A percentile compares a stretch with the other conserved stretches of the same genome.
Conservation (phyloP, 805 yeast genomes). For the Lachancea thermotolerans region DNA sequence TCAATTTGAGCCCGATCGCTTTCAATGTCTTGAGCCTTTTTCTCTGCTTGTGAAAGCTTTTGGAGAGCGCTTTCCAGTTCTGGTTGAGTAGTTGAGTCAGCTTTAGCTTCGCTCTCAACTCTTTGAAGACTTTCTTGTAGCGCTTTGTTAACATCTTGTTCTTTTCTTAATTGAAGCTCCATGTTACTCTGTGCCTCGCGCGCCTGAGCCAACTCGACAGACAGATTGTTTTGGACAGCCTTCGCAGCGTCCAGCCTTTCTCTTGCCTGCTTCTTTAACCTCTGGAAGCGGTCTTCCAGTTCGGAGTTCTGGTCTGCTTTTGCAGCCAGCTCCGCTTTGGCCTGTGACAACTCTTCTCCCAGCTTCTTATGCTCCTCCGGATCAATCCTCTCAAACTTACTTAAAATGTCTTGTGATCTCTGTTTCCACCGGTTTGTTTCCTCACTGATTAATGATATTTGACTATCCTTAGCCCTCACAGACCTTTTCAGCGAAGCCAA, state of each 20-base stretch:
- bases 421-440: constrained; percentile 57
- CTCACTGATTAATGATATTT: constrained; percentile 40
- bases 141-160: constrained; percentile 10
- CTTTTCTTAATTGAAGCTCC: constrained; percentile 16
- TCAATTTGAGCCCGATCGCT: constrained; percentile 7
- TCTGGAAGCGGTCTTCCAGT: constrained; percentile 27
- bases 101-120: background rate
- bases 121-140: constrained; percentile 8
- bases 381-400: constrained; percentile 41
- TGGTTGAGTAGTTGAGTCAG: constrained; percentile 6
- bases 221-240: constrained; percentile 35
- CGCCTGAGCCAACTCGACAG: constrained; percentile 30
- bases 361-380: constrained; percentile 39
- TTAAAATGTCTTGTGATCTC: constrained; percentile 42
- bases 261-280: constrained; percentile 32
- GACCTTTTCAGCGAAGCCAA: constrained; percentile 35
- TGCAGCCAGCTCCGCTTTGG: constrained; percentile 20
- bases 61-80: constrained; percentile 18
- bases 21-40: constrained; percentile 8
- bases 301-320: constrained; percentile 28
- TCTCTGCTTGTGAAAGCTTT: constrained; percentile 19
- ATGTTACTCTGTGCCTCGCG: constrained; percentile 33
- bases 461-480: constrained; percentile 43
- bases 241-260: constrained; percentile 29
- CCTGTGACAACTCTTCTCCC: constrained; percentile 24